phyloP scores from a whole-genome alignment of 1,284 basidiomycete species.

The Apiotrichum siamense region DNA sequence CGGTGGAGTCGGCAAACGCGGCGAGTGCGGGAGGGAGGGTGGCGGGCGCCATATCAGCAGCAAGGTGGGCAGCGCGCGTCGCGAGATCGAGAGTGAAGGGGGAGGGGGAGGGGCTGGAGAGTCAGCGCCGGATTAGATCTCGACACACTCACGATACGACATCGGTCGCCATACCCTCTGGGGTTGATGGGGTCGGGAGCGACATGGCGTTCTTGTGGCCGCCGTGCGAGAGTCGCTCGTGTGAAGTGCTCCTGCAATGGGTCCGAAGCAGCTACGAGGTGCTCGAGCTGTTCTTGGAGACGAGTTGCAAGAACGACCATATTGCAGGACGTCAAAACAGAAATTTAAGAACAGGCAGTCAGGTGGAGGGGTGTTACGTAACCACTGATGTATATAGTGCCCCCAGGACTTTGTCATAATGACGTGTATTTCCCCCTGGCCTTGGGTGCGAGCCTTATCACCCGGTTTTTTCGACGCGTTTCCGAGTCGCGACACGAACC shows the following conservation, averaged over 20 bases:
- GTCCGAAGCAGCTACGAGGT: too few relatives aligned
- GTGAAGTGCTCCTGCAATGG: too few relatives aligned
- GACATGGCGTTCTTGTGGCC: too few relatives aligned
- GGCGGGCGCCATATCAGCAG: constrained; percentile 3
- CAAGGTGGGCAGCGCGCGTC: constrained; percentile 1
- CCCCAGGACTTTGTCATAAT: not conserved
- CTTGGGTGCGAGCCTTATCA: too few relatives aligned
- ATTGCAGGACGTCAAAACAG: not conserved
- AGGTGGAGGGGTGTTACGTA: not conserved
- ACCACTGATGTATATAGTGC: not conserved
- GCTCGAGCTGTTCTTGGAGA: not conserved
- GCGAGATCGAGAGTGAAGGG: constrained; percentile 11
- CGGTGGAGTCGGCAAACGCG: not conserved
- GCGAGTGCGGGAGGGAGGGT: not conserved
- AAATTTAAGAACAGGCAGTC: not conserved
- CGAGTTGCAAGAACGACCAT: not conserved
- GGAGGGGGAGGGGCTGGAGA: not conserved
- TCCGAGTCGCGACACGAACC: not conserved
- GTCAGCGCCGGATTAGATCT: not conserved
- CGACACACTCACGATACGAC: not conserved
- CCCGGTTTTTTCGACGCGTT: not conserved
- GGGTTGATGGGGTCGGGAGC: too few relatives aligned
- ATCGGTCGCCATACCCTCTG: not conserved
- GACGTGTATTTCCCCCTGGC: constrained; percentile 2
- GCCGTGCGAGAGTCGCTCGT: too few relatives aligned